Evolutionary conservation across 805 yeast genomes (phyloP).

Genomic region (Yamadazyma laniorum): DNA sequence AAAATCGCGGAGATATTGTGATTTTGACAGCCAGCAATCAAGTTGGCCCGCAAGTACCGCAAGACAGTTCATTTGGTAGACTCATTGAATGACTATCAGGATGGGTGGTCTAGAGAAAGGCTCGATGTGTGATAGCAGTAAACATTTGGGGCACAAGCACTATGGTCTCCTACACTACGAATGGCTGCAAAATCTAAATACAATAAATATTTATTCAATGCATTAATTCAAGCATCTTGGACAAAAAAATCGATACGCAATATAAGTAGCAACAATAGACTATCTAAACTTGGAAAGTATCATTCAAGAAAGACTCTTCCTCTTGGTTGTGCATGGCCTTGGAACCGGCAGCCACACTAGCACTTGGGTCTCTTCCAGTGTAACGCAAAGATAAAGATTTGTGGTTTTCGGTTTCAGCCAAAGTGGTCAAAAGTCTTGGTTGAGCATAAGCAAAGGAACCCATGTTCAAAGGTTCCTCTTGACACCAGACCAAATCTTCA

Average conservation of each 20-base stretch:
- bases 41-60: no score
- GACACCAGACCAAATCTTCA: constrained; percentile 93
- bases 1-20: background rate
- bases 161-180: background rate
- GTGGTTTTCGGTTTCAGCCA: constrained; percentile 73
- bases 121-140: no score
- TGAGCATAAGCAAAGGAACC: constrained; percentile 79
- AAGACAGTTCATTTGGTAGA: no score
- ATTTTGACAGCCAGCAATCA: background rate
- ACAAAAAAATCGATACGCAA: background rate
- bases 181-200: background rate
- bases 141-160: no score
- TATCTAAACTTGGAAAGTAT: constrained; percentile 51
- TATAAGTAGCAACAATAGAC: background rate
- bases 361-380: constrained; percentile 98
- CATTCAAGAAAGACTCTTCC: constrained; percentile 82
- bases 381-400: constrained; percentile 63
- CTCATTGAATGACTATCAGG: no score
- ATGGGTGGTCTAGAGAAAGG: no score
- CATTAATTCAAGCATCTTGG: background rate
- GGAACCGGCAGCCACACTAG: constrained; percentile 97
- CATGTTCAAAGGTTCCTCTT: constrained; percentile 98
- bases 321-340: constrained; percentile 85
- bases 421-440: constrained; percentile 79
- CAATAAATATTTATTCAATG: constrained; percentile 8